These are phyloP conservation scores for Aquilaria agallochum DNA, from an alignment of 441 rosid species.

Conservation along the genomic window DNA sequence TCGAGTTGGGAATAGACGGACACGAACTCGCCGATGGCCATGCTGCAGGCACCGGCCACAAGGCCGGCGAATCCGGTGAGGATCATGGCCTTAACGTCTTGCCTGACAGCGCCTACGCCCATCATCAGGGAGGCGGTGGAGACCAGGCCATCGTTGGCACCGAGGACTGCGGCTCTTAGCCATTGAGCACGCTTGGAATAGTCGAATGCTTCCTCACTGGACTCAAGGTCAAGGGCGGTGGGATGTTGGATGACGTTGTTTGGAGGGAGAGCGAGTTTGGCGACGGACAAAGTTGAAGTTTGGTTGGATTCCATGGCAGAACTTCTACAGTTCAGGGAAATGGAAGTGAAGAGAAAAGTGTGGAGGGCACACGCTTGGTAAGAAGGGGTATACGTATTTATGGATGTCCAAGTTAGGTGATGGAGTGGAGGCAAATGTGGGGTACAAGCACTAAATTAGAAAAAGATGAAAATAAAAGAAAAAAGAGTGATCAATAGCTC, in stretches of 20 bases:
- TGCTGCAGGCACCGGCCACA: conserved; percentile 90
- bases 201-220: conserved; percentile 39
- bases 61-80: conserved; percentile 84
- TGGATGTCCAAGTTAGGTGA: conserved; percentile 23
- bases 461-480: conserved; percentile 1
- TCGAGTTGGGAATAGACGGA: conserved; percentile 87
- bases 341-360: conserved; percentile 28
- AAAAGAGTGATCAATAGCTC: neutral
- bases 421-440: conserved; percentile 37
- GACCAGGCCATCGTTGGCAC: conserved; percentile 87
- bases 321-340: neutral
- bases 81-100: conserved; percentile 73
- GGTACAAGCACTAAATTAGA: conserved; percentile 25
- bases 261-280: conserved; percentile 24
- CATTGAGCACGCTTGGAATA: conserved; percentile 87
- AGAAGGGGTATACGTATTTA: conserved; percentile 37
- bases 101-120: conserved; percentile 85
- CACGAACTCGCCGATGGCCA: conserved; percentile 97
- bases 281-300: conserved; percentile 21
- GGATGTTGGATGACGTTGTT: conserved; percentile 32
- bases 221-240: conserved; percentile 23
- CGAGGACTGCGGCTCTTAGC: conserved; percentile 88
- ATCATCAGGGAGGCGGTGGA: conserved; percentile 83
- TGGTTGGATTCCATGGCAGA: conserved; percentile 34
- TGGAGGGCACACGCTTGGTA: conserved; percentile 60